Conservation (phyloP, 345 rosid species). For the Eucalyptus sp. region DNA sequence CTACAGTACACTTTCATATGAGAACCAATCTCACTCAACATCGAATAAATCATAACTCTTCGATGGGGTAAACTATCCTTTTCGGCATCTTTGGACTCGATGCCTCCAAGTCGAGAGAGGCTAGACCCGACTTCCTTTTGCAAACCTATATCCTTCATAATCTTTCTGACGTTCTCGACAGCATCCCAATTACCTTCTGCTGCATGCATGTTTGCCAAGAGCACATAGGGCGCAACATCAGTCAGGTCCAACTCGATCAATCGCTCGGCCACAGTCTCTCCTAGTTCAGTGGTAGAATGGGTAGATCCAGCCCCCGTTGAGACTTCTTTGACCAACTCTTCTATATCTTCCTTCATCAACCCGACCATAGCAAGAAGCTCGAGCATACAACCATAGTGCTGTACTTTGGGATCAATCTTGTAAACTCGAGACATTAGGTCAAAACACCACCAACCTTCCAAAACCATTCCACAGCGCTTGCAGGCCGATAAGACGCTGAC, state of each 20-base stretch:
- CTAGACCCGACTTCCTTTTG: constrained; percentile 4
- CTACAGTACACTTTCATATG: constrained; percentile 11
- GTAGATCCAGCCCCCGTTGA: constrained; percentile 13
- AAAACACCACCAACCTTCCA: constrained; percentile 67
- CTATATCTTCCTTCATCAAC: constrained; percentile 20
- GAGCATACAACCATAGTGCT: constrained; percentile 54
- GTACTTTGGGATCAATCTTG: constrained; percentile 29
- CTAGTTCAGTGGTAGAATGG: constrained; percentile 16
- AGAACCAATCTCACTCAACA: constrained; percentile 39
- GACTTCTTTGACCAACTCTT: constrained; percentile 11
- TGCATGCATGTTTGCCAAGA: constrained; percentile 40
- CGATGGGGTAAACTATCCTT: constrained; percentile 3
- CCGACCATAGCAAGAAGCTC: constrained; percentile 42
- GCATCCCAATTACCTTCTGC: constrained; percentile 41
- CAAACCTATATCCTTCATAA: constrained; percentile 24
- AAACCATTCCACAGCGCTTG: constrained; percentile 30
- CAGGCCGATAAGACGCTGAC: constrained; percentile 49
- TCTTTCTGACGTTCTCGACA: constrained; percentile 33
- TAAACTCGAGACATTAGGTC: constrained; percentile 41
- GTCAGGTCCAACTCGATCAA: constrained; percentile 32
- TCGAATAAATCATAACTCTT: constrained; percentile 19
- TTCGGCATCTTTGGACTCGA: not conserved
- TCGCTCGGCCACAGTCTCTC: constrained; percentile 32
- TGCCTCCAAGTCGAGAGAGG: not conserved
- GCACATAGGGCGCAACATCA: constrained; percentile 34